phyloP scores from a whole-genome alignment of 2,329 filamentous ascomycete genomes.

The Rhexocercosporidium sp. region DNA sequence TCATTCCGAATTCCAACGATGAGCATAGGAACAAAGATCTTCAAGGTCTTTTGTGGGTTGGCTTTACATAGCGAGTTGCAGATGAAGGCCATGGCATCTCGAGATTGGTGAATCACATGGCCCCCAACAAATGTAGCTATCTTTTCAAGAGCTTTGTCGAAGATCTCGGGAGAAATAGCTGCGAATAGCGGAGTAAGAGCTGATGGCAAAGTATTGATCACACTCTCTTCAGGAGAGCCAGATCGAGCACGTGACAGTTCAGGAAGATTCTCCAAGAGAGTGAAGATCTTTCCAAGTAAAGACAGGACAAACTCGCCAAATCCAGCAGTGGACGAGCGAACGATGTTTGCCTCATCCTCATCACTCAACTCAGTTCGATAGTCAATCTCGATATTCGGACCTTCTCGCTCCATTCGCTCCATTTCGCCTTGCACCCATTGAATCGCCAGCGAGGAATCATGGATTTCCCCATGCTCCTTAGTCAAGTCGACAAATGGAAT shows the following conservation, averaged over 20 bases:
- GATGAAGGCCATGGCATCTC: conserved; percentile 98
- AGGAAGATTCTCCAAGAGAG: conserved; percentile 90
- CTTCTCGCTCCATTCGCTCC: conserved; percentile 89
- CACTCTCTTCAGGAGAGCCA: conserved; percentile 93
- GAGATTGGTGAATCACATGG: conserved; percentile 94
- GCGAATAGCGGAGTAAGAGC: conserved; percentile 90
- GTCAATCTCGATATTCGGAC: conserved; percentile 82
- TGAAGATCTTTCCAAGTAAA: conserved; percentile 93
- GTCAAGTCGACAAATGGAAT: conserved; percentile 89
- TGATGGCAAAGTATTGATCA: conserved; percentile 92
- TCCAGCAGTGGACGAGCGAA: conserved; percentile 91
- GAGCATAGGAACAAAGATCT: conserved; percentile 87
- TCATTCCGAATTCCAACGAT: conserved; percentile 92
- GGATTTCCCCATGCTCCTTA: conserved; percentile 67
- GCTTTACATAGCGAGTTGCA: conserved; percentile 96
- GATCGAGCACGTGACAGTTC: conserved; percentile 87
- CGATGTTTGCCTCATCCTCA: conserved; percentile 83
- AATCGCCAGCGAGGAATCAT: conserved; percentile 79
- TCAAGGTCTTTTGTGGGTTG: conserved; percentile 90
- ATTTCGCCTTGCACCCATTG: conserved; percentile 95
- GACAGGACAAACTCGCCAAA: conserved; percentile 92
- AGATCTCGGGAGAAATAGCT: conserved; percentile 89
- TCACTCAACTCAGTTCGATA: conserved; percentile 83
- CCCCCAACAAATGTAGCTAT: conserved; percentile 88
- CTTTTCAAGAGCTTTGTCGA: conserved; percentile 90